phyloP scores from a whole-genome alignment of 1,284 basidiomycete genomes.

The Ceratobasidium sp. region DNA sequence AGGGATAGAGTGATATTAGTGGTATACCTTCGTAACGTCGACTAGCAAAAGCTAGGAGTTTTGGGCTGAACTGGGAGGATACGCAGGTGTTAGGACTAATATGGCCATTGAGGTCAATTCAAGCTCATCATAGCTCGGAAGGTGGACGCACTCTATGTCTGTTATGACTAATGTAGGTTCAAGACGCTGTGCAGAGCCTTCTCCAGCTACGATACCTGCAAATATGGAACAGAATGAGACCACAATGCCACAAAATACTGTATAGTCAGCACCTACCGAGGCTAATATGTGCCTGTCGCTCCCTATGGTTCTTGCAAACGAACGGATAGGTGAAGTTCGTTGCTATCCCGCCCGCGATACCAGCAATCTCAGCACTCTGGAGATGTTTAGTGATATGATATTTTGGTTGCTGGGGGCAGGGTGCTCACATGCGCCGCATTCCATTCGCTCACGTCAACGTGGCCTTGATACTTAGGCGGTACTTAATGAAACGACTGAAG shows the following conservation, averaged over 20 bases:
- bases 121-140: not conserved
- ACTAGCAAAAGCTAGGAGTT: constrained; percentile 7
- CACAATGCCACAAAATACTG: not conserved
- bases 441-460: constrained; percentile 13
- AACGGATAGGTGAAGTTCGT: not conserved
- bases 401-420: not conserved
- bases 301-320: constrained; percentile 13
- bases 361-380: constrained; percentile 6
- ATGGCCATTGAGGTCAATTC: not conserved
- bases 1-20: not conserved
- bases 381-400: not conserved
- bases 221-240: not conserved
- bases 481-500: not conserved
- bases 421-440: not conserved
- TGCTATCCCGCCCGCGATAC: not conserved
- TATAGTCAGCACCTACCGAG: not conserved
- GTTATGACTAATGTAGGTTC: constrained; percentile 21
- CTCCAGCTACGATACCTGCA: constrained; percentile 31
- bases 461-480: not conserved
- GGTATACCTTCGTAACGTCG: constrained; percentile 6
- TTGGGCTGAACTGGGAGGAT: constrained; percentile 16
- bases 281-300: not conserved
- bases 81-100: constrained; percentile 9
- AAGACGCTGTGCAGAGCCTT: not conserved
- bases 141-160: constrained; percentile 14